These are phyloP conservation scores for Fomitopsis schrenkii DNA, from an alignment of 1,284 basidiomycete species.

Conservation along the genomic window DNA sequence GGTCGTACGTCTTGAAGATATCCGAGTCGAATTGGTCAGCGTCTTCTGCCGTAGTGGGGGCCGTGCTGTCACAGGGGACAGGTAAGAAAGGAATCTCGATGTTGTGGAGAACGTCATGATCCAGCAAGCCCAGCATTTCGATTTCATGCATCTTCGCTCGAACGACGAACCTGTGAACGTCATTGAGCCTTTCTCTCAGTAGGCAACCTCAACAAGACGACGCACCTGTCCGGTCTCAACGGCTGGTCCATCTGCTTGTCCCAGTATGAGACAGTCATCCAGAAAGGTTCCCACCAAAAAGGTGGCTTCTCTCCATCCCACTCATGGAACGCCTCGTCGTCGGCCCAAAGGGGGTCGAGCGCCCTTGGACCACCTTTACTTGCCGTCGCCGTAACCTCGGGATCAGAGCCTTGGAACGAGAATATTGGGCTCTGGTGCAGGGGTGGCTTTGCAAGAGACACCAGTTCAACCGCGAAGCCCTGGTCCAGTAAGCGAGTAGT, in stretches of 20 bases:
- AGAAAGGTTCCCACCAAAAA: slow-evolving; percentile 87
- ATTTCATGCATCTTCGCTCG: slow-evolving; percentile 94
- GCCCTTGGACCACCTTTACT: slow-evolving; percentile 44
- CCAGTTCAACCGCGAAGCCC: slow-evolving; percentile 87
- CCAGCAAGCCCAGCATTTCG: slow-evolving; percentile 87
- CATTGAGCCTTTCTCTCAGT: not conserved
- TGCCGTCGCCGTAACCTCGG: slow-evolving; percentile 38
- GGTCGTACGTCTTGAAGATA: slow-evolving; percentile 46
- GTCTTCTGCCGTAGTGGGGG: slow-evolving; percentile 53
- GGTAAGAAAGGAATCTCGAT: slow-evolving; percentile 79
- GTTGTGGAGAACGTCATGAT: slow-evolving; percentile 83
- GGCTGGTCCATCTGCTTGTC: slow-evolving; percentile 84
- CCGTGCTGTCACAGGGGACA: slow-evolving; percentile 82
- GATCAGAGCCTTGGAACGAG: slow-evolving; percentile 65
- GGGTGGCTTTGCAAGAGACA: slow-evolving; percentile 90
- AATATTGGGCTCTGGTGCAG: slow-evolving; percentile 91
- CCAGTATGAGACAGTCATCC: slow-evolving; percentile 80
- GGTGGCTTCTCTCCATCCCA: slow-evolving; percentile 41
- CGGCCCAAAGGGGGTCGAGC: slow-evolving; percentile 81
- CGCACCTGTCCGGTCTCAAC: slow-evolving; percentile 77
- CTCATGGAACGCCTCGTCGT: slow-evolving; percentile 43
- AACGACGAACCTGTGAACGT: slow-evolving; percentile 68
- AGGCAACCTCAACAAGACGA: slow-evolving; percentile 2
- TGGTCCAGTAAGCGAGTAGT: slow-evolving; percentile 96
- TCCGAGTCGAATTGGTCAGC: slow-evolving; percentile 71